A percentile compares a stretch with the other conserved stretches of the same genome.
These are phyloP conservation scores for Lycium barbarum DNA, from an alignment of 257 asterid genomes.

Conservation along the genomic window DNA sequence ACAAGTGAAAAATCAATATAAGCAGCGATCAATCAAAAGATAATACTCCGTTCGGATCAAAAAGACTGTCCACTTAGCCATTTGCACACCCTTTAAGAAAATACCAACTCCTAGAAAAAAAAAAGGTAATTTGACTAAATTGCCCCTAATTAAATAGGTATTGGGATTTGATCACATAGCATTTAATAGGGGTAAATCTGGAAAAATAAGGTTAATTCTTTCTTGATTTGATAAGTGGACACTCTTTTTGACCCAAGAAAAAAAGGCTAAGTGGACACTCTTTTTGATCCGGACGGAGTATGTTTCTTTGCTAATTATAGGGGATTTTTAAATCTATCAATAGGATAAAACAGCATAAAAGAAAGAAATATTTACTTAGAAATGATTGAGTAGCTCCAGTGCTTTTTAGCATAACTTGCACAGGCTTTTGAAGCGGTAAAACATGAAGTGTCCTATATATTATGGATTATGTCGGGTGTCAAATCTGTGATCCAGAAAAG, in stretches of 20 bases:
- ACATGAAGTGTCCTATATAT: neutral
- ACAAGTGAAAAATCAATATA: neutral
- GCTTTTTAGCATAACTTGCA: neutral
- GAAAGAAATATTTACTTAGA: neutral
- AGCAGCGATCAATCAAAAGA: neutral
- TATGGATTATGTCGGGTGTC: neutral
- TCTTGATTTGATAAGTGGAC: too few species aligned
- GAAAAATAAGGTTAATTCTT: too few species aligned
- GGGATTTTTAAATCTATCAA: neutral
- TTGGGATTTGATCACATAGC: too few species aligned
- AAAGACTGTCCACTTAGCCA: too few species aligned
- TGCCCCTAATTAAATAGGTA: too few species aligned
- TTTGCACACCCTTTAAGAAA: too few species aligned
- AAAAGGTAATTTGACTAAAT: too few species aligned
- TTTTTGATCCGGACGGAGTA: neutral
- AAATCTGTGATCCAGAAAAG: neutral
- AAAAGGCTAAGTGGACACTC: too few species aligned
- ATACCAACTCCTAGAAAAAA: too few species aligned
- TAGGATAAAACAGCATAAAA: neutral
- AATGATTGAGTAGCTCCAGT: neutral
- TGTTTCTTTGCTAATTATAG: slow-evolving; percentile 10
- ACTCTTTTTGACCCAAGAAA: too few species aligned
- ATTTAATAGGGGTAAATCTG: too few species aligned
- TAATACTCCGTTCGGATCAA: too few species aligned
- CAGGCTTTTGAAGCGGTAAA: slow-evolving; percentile 25